Base-by-base conservation (phyloP, 306 rosid species). In the Erythrophleum fordii region DNA sequence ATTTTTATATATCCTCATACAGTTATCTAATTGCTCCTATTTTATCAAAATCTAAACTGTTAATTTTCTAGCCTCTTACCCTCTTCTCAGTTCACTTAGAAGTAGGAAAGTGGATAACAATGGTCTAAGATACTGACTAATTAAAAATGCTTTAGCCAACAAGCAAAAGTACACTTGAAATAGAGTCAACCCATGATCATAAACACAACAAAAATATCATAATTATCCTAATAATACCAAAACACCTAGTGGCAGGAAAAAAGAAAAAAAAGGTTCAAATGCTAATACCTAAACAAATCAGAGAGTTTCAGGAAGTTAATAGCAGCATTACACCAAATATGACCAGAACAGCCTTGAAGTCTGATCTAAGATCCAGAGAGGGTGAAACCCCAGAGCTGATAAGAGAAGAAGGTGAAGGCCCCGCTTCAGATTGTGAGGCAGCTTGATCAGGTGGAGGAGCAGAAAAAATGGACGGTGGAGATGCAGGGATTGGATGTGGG, bases 371-470 rank as follows among this genome's bases (percentile, higher is more conserved):
- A 20, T 80, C 14, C 34, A 25, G 34, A 1, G 65, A 25, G 11
- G 65, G 25, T 26, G 65, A 58, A 23, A 23, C 34, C 62, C 10
- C 17, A 4, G 35, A 35, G 64, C 73, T 76, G 22, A 42, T 69
- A 4, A 75, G 12, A 65, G 46, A 13, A 8, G 79, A 59, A 62
- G 90, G 89, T 18, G 93, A 73, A 51, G 92, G 83, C 42, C 88
- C 78, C 73, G 20, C 18, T 5, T 80, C 69, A 28, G 11, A 6
- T 5, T 8, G 22, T 2, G 79, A 34, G 35, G 29, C n/a, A 10
- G 73, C 70, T 14, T 48, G 20, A 14, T 78, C 56, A 0, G 98
- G 90, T 4, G 95, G 18, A 1, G 97, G 91, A 2, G 97, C 82
- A 77, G 28, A 26, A 0, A 86, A 76, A 74, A 68, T 1, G 52